These are phyloP conservation scores for Talaromyces proteolyticus DNA, from an alignment of 495 filamentous ascomycete genomes.

Conservation along the genomic window DNA sequence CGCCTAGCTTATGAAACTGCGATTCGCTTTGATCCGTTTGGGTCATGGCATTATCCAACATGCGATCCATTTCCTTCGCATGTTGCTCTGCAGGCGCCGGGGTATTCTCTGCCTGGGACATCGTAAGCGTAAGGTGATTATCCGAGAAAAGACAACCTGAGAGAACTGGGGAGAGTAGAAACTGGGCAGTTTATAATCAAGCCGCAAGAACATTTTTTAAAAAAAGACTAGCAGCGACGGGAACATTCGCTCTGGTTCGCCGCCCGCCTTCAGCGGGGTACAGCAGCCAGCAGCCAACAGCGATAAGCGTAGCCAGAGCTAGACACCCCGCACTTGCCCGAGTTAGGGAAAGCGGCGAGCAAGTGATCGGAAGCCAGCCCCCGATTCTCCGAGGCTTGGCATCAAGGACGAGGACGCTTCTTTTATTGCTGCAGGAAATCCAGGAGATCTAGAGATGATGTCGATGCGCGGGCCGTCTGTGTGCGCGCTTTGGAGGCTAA, in stretches of 20 bases:
- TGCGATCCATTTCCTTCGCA: constrained; percentile 9
- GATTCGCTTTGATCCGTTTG: constrained; percentile 14
- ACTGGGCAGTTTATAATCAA: too few relatives aligned
- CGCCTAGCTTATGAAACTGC: constrained; percentile 38
- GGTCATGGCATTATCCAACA: constrained; percentile 6
- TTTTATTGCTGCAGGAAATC: constrained; percentile 47
- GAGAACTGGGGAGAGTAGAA: too few relatives aligned
- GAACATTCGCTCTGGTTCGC: constrained; percentile 36
- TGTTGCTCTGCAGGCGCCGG: constrained; percentile 11
- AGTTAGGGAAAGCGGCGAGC: constrained; percentile 1
- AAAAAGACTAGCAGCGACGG: constrained; percentile 18
- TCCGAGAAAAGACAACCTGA: background rate
- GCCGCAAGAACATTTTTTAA: constrained; percentile 17
- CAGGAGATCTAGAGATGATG: constrained; percentile 45
- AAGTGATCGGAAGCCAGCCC: background rate
- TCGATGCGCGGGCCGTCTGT: constrained; percentile 10
- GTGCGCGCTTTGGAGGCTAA: constrained; percentile 45
- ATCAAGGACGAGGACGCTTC: constrained; percentile 10
- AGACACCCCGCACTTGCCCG: constrained; percentile 11
- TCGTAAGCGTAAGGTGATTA: constrained; percentile 17
- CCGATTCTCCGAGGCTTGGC: constrained; percentile 12
- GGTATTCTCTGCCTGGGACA: constrained; percentile 23
- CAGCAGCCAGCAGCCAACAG: too few relatives aligned
- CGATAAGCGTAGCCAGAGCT: too few relatives aligned
- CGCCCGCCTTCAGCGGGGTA: too few relatives aligned